A percentile compares a stretch with the other conserved stretches of the same genome.
Conservation (phyloP, 106 monocot genomes). For the Platanthera guangdongensis region DNA sequence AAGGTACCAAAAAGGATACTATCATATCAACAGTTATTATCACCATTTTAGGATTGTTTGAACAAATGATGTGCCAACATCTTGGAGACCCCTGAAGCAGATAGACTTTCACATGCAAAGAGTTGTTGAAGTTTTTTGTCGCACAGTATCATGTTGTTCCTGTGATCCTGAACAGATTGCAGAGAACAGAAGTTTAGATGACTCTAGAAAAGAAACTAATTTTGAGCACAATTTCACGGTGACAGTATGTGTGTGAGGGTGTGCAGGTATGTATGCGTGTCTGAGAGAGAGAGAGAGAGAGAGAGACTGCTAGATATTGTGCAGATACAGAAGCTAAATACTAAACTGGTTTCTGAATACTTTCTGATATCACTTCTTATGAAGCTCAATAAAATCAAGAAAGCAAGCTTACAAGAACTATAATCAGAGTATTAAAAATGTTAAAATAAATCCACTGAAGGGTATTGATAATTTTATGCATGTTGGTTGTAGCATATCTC, state of each 20-base stretch:
- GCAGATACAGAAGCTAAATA: too few relatives aligned
- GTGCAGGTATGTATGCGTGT: too few relatives aligned
- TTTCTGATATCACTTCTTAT: too few relatives aligned
- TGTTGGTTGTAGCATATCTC: not conserved
- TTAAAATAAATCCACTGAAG: not conserved
- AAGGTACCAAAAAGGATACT: not conserved
- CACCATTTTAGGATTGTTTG: slow-evolving; percentile 24
- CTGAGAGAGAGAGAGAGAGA: too few relatives aligned
- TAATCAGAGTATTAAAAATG: not conserved
- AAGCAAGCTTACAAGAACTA: not conserved
- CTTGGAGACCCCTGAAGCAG: slow-evolving; percentile 24
- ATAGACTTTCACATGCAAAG: slow-evolving; percentile 43
- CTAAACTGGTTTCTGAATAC: too few relatives aligned
- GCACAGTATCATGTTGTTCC: slow-evolving; percentile 24
- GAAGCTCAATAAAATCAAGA: too few relatives aligned
- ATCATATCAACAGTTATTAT: slow-evolving; percentile 23
- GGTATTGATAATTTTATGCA: not conserved
- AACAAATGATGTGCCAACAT: slow-evolving; percentile 41
- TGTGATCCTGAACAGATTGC: slow-evolving; percentile 25
- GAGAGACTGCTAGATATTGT: too few relatives aligned
- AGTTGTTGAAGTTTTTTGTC: slow-evolving; percentile 48
- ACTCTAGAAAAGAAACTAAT: too few relatives aligned
- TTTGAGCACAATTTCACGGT: too few relatives aligned
- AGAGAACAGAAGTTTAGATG: not conserved
- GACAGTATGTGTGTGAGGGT: too few relatives aligned